Base-by-base conservation (phyloP, 768 basidiomycete genomes). In the Agaricus blazei region DNA sequence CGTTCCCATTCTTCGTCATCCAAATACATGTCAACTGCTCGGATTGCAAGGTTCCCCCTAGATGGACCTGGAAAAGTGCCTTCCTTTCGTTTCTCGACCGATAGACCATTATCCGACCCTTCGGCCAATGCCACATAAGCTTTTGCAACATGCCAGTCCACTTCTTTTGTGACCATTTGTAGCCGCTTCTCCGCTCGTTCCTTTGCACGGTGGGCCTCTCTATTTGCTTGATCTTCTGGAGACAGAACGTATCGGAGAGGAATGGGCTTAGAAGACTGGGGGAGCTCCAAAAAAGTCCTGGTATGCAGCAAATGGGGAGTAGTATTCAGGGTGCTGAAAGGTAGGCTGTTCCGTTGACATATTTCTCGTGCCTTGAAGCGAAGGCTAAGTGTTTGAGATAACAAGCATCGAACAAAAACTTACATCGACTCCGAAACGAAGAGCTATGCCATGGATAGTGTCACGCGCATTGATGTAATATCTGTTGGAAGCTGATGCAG, bases 241-340 rank as follows among this genome's bases (percentile, higher is more conserved):
- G 64, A 60, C 27, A 64, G 50, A 57, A 55, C 41, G 12, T 44
- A 61, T 47, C 28, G 61, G 62, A 43, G 56, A 29, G 43, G 46
- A 12, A 57, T n/a, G 12, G 61, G 68, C 51, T 65, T 69, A 3
- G 71, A 64, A 19, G 73, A 72, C 2, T 76, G 70, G 1, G 86
- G 86, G 9, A 89, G 71, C 14, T 72, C 64, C 54, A 90, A 67
- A 58, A 71, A 79, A 1, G 73, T 70, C 4, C 87, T 81, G 1
- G 88, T 89, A 66, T 89, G 87, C 14, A 90, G 72, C 7, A 90
- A 70, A 63, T 90, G 86, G 5, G 89, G 88, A 0, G 83, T 89
- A 0, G 84, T 88, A 55, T 72, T 79, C 19, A 90, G 68, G 3
- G 85, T 83, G 62, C 78, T 85, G 4, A 74, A 68, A 0, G 88